Base-by-base conservation (phyloP, 371 early-diverging fungal genomes). In the Entomophthora muscae region DNA sequence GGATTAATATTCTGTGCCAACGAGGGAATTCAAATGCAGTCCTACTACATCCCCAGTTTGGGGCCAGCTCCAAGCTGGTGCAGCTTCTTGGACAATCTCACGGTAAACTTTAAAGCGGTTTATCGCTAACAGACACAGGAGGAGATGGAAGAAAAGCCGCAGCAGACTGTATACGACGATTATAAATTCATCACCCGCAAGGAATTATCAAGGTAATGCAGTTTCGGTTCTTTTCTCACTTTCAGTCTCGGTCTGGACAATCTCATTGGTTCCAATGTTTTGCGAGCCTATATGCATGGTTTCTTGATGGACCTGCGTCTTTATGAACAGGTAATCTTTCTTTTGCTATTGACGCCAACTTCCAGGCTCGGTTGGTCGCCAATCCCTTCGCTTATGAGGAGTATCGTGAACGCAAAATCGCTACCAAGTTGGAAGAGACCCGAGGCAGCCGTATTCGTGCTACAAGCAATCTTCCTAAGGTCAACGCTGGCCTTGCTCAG, bases 221-320 rank as follows among this genome's bases (percentile, higher is more conserved):
- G 21, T 31, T 7, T 61, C 29, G 13, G n/a, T 27, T 27, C 24
- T 24, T 17, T 21, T 65, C 24, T 66, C 31, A 51, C 13, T 5
- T 53, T 28, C 66, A 80, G 78, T n/a, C 80, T 98, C 63, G 89
- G 91, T 21, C 75, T 98, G 71, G 90, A 92, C 57, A 93, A 95
- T 67, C 79, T 95, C 31, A 77, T 98, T 66, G 98, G 98, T 52
- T 90, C 95, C 65, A 84, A 89, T 65, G 82, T 93, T 2, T 81
- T 96, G 71, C 91, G 89, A 69, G 92, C 96, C 0, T 98, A 98
- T 68, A 96, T 98, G 97, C 98, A 98, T 72, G 98, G 98, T 66
- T 98, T 89, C 88, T 95, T 96, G 71, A 81, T 98, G 66, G 94
- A 96, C 69, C 75, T 91, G 68, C 86, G 93, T 26, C 72, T 98